A percentile compares a stretch with the other conserved stretches of the same genome.
Evolutionary conservation across 345 rosid species (phyloP).

Genomic region (Gossypium mustelinum): DNA sequence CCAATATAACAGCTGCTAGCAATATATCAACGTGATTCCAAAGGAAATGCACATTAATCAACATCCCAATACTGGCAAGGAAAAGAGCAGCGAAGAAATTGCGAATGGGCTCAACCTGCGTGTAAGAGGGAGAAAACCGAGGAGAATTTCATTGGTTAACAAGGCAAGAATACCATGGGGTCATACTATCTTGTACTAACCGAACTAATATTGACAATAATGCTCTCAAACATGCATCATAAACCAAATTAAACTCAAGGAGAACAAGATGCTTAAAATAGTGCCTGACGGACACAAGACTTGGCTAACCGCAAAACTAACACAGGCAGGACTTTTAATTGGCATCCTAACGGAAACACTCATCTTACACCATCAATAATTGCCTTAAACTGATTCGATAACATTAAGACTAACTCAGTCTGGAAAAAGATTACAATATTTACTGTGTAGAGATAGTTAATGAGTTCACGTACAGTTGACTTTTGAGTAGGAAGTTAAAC

Average conservation of each 20-base stretch:
- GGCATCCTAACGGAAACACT: background rate
- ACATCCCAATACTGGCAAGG: slow-evolving; percentile 79
- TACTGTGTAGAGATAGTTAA: background rate
- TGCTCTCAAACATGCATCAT: background rate
- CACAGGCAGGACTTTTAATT: background rate
- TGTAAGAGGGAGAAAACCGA: background rate
- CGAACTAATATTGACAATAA: background rate
- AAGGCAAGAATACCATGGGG: background rate
- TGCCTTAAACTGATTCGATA: background rate
- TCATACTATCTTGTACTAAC: background rate
- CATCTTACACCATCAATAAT: background rate
- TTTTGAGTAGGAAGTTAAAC: background rate
- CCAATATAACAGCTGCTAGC: slow-evolving; percentile 63
- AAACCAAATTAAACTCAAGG: background rate
- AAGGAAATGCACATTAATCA: slow-evolving; percentile 66
- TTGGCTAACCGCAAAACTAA: background rate
- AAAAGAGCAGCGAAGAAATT: slow-evolving; percentile 78
- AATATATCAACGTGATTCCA: slow-evolving; percentile 77
- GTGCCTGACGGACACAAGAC: background rate
- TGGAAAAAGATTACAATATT: background rate
- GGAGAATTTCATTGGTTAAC: background rate
- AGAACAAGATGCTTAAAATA: background rate
- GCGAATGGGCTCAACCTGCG: slow-evolving; percentile 70
- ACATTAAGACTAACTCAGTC: background rate
- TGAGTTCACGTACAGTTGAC: background rate